Base-by-base conservation (phyloP, 345 rosid genomes). In the Populus alba region DNA sequence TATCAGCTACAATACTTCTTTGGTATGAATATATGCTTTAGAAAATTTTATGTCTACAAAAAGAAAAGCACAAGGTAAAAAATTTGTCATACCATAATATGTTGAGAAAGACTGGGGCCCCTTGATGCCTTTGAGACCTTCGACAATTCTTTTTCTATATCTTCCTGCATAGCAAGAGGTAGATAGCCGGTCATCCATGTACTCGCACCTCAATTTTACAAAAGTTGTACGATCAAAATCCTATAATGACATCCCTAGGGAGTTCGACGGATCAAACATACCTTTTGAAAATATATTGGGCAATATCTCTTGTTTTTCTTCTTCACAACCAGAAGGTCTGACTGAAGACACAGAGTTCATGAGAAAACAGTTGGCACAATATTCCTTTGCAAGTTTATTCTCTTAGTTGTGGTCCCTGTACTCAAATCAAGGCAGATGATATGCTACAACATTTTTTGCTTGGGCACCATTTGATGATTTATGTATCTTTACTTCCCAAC, bases 221-320 rank as follows among this genome's bases (percentile, higher is more conserved):
- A 77, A 70, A 39, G 12, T 38, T 70, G 41, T 20, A 51, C 11
- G 33, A 22, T 59, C 55, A 49, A 66, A 80, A 47, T 31, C 73
- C 10, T 33, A 33, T 12, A 79, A 71, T 25, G 22, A 68, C 23
- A 67, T 70, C 68, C 59, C 33, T 33, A 39, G 68, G 51, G 78
- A 77, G 23, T 23, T 80, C 12, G 38, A 37, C 1, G 23, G 70
- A 29, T 75, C 76, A 80, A 78, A 79, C 83, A 63, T 77, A 95
- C 99, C 98, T 95, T 95, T 78, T 91, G 91, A 88, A 95, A 95
- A 87, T 92, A 95, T 81, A 95, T 79, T 17, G 98, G 99, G 88
- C 91, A 92, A 83, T 87, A 95, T 29, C 99, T 92, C 84, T 83
- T 91, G 83, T 87, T 90, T 83, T 79, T 93, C 83, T 84, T 95